Evolutionary conservation across 1,284 basidiomycete species (phyloP).

Genomic region (Fereydounia khargensis): DNA sequence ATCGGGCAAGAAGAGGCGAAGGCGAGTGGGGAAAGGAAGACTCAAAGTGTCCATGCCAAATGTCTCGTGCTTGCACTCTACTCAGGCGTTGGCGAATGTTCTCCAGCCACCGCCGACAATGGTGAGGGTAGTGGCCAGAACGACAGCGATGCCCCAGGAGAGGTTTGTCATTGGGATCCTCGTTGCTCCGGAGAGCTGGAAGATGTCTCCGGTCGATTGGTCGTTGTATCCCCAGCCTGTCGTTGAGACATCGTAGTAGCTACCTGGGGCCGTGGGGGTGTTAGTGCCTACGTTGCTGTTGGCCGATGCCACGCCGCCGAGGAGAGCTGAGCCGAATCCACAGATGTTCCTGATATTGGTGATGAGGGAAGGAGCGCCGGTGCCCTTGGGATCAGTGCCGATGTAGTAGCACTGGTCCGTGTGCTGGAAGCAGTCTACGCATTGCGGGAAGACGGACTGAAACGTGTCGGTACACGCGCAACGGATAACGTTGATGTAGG

Average conservation of each 20-base stretch:
- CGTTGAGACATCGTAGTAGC: constrained; percentile 31
- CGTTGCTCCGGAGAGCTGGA: constrained; percentile 6
- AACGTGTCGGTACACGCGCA: constrained; percentile 71
- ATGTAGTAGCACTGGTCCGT: constrained; percentile 42
- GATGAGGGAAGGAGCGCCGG: constrained; percentile 29
- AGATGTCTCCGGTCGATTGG: constrained; percentile 29
- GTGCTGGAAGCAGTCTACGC: constrained; percentile 64
- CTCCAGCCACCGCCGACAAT: no score
- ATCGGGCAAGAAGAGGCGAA: no score
- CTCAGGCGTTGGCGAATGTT: no score
- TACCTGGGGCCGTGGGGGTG: constrained; percentile 6
- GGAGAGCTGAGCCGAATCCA: constrained; percentile 27
- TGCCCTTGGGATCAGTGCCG: constrained; percentile 43
- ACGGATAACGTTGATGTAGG: constrained; percentile 62
- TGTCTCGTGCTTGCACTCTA: no score
- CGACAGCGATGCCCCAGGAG: no score
- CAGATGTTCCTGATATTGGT: constrained; percentile 43
- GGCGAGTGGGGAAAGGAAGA: no score
- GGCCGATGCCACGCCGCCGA: constrained; percentile 34
- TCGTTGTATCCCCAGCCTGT: constrained; percentile 29
- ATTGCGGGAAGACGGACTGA: constrained; percentile 68
- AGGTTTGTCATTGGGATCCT: no score
- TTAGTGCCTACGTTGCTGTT: constrained; percentile 17
- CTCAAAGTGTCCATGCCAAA: no score
- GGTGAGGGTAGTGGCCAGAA: no score